These are phyloP conservation scores for Geotrichum aggregatum DNA, from an alignment of 1,139 yeast genomes.

Conservation along the genomic window DNA sequence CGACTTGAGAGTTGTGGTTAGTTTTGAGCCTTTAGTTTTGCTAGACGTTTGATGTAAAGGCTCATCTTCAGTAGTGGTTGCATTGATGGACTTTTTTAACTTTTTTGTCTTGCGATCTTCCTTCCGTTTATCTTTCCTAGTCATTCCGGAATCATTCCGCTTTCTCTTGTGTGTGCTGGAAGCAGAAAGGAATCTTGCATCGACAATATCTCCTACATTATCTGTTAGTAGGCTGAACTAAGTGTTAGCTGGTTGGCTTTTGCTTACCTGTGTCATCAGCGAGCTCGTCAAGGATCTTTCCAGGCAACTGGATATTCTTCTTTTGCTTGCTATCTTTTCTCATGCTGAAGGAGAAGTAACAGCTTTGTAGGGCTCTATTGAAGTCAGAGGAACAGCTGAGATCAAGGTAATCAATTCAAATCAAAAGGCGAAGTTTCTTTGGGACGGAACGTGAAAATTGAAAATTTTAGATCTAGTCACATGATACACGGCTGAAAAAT, in stretches of 20 bases:
- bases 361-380: too few species aligned
- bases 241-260: too few species aligned
- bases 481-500: too few species aligned
- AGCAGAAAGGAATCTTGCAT: conserved; percentile 8
- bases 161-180: conserved; percentile 14
- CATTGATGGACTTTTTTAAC: conserved; percentile 14
- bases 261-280: conserved; percentile 4
- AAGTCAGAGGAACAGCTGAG: too few species aligned
- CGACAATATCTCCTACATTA: neutral
- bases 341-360: neutral
- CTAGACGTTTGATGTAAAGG: conserved; percentile 1
- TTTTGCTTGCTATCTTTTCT: conserved; percentile 7
- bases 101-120: conserved; percentile 26
- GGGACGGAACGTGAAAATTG: too few species aligned
- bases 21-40: conserved; percentile 4
- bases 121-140: conserved; percentile 28
- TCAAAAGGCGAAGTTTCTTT: too few species aligned
- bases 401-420: too few species aligned
- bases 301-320: conserved; percentile 15
- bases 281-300: conserved; percentile 14
- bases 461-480: too few species aligned
- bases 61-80: neutral
- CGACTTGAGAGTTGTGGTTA: neutral
- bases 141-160: neutral
- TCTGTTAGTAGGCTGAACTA: neutral